A percentile compares a stretch with the other conserved stretches of the same genome.
These are phyloP conservation scores for Omphalotus olearius DNA, from an alignment of 1,284 basidiomycete genomes.

Conservation along the genomic window DNA sequence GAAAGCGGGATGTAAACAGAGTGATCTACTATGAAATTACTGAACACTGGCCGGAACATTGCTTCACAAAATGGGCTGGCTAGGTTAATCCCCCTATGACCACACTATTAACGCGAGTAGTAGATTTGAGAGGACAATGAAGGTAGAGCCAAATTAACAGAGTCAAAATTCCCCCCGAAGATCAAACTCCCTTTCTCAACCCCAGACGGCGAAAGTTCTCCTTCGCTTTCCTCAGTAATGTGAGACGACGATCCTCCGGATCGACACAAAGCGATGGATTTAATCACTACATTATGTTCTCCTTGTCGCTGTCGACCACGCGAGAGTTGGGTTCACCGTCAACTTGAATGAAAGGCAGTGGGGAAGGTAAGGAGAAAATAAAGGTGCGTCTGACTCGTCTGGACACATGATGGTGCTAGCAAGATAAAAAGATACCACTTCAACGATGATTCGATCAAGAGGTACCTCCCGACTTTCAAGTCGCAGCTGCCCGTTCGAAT, in stretches of 20 bases:
- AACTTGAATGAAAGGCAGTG: slow-evolving; percentile 35
- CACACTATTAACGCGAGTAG: too few relatives aligned
- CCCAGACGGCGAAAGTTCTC: slow-evolving; percentile 32
- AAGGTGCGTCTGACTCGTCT: too few relatives aligned
- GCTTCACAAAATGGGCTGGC: too few relatives aligned
- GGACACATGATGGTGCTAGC: too few relatives aligned
- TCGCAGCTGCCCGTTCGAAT: background rate
- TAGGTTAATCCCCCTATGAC: too few relatives aligned
- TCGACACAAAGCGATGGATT: slow-evolving; percentile 32
- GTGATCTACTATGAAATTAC: too few relatives aligned
- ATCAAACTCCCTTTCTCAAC: slow-evolving; percentile 36
- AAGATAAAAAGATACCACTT: background rate
- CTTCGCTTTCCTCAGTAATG: slow-evolving; percentile 30
- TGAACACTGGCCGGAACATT: too few relatives aligned
- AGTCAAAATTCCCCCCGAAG: slow-evolving; percentile 24
- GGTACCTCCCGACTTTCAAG: too few relatives aligned
- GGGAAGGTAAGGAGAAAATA: background rate
- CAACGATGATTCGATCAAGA: background rate
- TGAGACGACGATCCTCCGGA: slow-evolving; percentile 34
- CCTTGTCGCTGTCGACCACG: slow-evolving; percentile 27
- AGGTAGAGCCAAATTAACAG: too few relatives aligned
- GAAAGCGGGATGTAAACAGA: too few relatives aligned
- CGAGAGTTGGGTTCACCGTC: slow-evolving; percentile 38
- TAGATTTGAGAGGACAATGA: too few relatives aligned
- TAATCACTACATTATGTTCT: slow-evolving; percentile 18